A percentile compares a stretch with the other conserved stretches of the same genome.
phyloP scores from a whole-genome alignment of 176 grass and related monocot genomes.

The Cenchrus americanus region DNA sequence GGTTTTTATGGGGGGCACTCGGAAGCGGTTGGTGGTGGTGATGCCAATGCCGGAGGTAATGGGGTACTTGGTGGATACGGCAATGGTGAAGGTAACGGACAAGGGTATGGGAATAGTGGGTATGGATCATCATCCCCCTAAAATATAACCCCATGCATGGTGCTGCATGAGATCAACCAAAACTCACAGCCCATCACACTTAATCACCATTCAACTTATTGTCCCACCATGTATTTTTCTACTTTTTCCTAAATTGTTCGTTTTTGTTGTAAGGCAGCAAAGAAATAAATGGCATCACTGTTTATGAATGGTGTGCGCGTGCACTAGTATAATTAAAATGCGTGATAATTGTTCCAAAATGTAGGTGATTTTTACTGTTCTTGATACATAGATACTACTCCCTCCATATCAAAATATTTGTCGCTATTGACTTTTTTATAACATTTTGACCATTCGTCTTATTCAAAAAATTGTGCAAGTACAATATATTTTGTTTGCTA shows the following conservation, averaged over 20 bases:
- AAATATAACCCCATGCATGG: background rate
- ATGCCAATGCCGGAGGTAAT: background rate
- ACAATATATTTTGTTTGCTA: too few species aligned
- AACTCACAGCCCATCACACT: background rate
- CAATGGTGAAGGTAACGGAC: background rate
- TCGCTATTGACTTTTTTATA: too few species aligned
- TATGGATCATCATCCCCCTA: background rate
- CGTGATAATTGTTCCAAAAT: too few species aligned
- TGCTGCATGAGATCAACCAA: background rate
- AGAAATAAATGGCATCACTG: background rate
- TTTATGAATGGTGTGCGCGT: background rate
- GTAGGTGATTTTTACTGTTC: too few species aligned
- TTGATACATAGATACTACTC: too few species aligned
- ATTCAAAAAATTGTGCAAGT: too few species aligned
- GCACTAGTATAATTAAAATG: background rate
- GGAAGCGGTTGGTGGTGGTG: background rate
- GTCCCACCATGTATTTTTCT: background rate
- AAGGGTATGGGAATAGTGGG: background rate
- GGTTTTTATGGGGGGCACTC: background rate
- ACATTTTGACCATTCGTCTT: too few species aligned
- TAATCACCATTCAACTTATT: background rate
- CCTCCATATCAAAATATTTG: too few species aligned
- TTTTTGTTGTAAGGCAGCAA: background rate
- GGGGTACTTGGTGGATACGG: background rate
- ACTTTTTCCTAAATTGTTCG: background rate